Base-by-base conservation (phyloP, 192 early-diverging fungal genomes). In the Chytriomyces sp. region DNA sequence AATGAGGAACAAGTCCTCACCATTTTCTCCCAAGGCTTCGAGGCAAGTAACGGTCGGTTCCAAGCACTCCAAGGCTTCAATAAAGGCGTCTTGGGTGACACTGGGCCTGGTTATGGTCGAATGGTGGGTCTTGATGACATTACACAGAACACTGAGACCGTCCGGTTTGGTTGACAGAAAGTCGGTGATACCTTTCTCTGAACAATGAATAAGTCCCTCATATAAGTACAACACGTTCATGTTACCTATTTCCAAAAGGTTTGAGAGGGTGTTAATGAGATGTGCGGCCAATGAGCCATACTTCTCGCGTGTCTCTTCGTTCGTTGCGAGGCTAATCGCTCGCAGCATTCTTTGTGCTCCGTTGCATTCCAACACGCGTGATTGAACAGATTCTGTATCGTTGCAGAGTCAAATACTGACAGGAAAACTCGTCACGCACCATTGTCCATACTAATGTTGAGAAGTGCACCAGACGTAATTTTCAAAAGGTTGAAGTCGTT, bases 371-470 rank as follows among this genome's bases (percentile, higher is more conserved):
- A 82, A 26, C 4, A 73, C 49, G 26, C 74, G 55, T 12, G 62
- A 28, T 52, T 84, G 83, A 22, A 82, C 69, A 10, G 80, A 78
- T 59, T 84, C 81, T 82, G 37, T 5, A 75, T 33, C 7, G 7
- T 1, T 7, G 33, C 4, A 52, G 74, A 58, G 56, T 73, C 8
- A 75, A 78, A 33, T 40, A 25, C n/a, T 52, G 37, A 33, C 49
- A 4, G 6, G 52, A 1, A 14, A 34, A 37, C 22, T 32, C 38
- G 39, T 14, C 31, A 25, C 55, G 3, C 7, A 75, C 80, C 85
- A 57, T 86, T 83, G 60, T 86, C 85, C 85, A 86, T 86, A 54
- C 66, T 79, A 38, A 83, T 77, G 52, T 86, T 86, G 8, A 79
- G 52, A 10, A 86, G 52, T 3, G 77, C 78, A 1, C 80, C 80